Evolutionary conservation across 2,329 filamentous ascomycete species (phyloP).

Genomic region (Ceratocystis cubensis): DNA sequence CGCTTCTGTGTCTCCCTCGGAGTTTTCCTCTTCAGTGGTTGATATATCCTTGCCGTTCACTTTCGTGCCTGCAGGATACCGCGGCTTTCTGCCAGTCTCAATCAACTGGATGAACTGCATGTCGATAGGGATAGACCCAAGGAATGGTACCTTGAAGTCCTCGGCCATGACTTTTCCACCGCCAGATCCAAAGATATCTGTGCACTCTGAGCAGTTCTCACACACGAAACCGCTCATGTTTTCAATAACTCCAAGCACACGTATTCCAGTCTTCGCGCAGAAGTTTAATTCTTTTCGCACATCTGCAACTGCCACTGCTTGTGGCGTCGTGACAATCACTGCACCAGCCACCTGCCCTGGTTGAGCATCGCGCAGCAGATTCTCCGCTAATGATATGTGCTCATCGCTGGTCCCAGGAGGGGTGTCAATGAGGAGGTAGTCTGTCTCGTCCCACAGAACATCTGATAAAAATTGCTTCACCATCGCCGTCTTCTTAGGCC

Average conservation of each 20-base stretch:
- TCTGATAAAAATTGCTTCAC: slow-evolving; percentile 90
- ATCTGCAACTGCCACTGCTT: slow-evolving; percentile 85
- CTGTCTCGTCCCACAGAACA: slow-evolving; percentile 75
- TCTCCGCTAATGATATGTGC: slow-evolving; percentile 89
- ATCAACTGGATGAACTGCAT: slow-evolving; percentile 80
- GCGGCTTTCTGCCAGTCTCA: slow-evolving; percentile 55
- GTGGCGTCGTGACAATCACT: slow-evolving; percentile 90
- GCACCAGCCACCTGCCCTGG: slow-evolving; percentile 68
- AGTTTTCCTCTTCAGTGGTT: slow-evolving; percentile 19
- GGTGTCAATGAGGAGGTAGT: slow-evolving; percentile 89
- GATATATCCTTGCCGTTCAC: slow-evolving; percentile 45
- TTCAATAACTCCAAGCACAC: slow-evolving; percentile 79
- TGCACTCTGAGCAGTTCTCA: slow-evolving; percentile 68
- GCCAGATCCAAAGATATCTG: slow-evolving; percentile 83
- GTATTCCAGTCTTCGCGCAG: slow-evolving; percentile 69
- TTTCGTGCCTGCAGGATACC: slow-evolving; percentile 56
- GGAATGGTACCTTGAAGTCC: slow-evolving; percentile 71
- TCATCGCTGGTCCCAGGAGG: slow-evolving; percentile 94
- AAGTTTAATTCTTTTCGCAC: slow-evolving; percentile 94
- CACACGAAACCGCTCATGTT: slow-evolving; percentile 96
- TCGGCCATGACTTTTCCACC: slow-evolving; percentile 80
- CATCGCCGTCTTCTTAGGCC: slow-evolving; percentile 98
- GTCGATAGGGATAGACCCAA: slow-evolving; percentile 84
- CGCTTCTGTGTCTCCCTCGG: slow-evolving; percentile 20
- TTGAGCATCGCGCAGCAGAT: slow-evolving; percentile 51